Evolutionary conservation across 108 stramenopile species (phyloP).

Genomic region (Nitzschia sp.): DNA sequence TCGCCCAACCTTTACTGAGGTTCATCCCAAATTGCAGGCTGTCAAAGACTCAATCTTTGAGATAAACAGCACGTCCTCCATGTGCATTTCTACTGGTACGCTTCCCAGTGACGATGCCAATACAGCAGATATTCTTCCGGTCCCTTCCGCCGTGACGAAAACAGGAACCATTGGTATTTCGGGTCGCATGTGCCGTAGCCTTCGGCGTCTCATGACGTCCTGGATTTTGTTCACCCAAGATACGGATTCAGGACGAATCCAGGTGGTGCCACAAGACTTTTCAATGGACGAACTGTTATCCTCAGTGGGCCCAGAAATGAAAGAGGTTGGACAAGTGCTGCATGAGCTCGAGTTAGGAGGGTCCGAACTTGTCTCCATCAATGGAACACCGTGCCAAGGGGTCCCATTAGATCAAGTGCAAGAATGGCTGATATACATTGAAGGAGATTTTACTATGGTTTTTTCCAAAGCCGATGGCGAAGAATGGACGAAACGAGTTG

Average conservation of each 20-base stretch:
- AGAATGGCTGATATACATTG: background rate
- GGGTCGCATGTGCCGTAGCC: background rate
- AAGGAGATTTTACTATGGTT: constrained; percentile 9
- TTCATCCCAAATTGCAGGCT: too few species aligned
- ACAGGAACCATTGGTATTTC: background rate
- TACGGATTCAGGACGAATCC: background rate
- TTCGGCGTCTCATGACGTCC: background rate
- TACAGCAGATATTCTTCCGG: too few species aligned
- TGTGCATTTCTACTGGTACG: too few species aligned
- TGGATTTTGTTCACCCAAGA: background rate
- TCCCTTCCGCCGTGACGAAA: too few species aligned
- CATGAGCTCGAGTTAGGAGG: background rate
- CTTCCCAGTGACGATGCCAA: too few species aligned
- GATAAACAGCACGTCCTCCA: too few species aligned
- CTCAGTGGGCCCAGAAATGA: background rate
- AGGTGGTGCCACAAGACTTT: background rate
- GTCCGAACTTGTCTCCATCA: background rate
- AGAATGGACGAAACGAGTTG: constrained; percentile 1
- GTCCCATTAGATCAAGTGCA: background rate
- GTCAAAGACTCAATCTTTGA: too few species aligned
- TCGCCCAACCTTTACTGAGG: too few species aligned
- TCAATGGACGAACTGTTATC: background rate
- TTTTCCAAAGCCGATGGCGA: background rate
- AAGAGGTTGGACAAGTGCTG: background rate
- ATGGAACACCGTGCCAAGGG: background rate